A percentile compares a stretch with the other conserved stretches of the same genome.
phyloP scores from a whole-genome alignment of 106 monocot species.

The Acorus gramineus region DNA sequence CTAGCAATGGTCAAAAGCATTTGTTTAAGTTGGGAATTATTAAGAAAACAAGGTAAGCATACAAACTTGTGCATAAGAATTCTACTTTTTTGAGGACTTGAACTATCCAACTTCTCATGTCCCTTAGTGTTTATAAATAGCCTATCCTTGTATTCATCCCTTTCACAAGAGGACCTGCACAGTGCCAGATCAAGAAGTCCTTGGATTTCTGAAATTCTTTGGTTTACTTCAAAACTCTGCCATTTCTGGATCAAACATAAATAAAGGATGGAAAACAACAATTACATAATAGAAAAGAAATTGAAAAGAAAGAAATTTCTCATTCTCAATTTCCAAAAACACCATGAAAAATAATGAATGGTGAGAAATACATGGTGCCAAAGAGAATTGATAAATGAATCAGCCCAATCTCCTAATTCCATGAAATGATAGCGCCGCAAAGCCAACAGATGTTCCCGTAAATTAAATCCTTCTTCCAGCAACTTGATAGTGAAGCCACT shows the following conservation, averaged over 20 bases:
- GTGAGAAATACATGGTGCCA: conserved; percentile 36
- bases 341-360: too few species aligned
- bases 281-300: background rate
- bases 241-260: conserved; percentile 47
- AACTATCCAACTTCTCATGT: conserved; percentile 7
- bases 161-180: conserved; percentile 80
- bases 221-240: conserved; percentile 25
- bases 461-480: conserved; percentile 81
- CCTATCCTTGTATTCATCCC: conserved; percentile 64
- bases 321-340: too few species aligned
- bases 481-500: conserved; percentile 82
- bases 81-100: conserved; percentile 35
- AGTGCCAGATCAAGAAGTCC: conserved; percentile 69
- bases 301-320: background rate
- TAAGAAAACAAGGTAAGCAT: background rate
- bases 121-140: conserved; percentile 50
- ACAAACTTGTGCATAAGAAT: background rate
- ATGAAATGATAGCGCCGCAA: conserved; percentile 89
- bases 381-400: conserved; percentile 61
- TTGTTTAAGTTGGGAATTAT: background rate
- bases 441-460: conserved; percentile 63
- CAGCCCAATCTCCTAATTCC: conserved; percentile 91
- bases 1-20: conserved; percentile 17
- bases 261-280: background rate
- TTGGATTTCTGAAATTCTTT: conserved; percentile 55